Percentiles rank a stretch among this genome's conserved stretches.
These are phyloP conservation scores for Nitzschia sp. DNA, from an alignment of 108 stramenopile genomes.

Conservation along the genomic window DNA sequence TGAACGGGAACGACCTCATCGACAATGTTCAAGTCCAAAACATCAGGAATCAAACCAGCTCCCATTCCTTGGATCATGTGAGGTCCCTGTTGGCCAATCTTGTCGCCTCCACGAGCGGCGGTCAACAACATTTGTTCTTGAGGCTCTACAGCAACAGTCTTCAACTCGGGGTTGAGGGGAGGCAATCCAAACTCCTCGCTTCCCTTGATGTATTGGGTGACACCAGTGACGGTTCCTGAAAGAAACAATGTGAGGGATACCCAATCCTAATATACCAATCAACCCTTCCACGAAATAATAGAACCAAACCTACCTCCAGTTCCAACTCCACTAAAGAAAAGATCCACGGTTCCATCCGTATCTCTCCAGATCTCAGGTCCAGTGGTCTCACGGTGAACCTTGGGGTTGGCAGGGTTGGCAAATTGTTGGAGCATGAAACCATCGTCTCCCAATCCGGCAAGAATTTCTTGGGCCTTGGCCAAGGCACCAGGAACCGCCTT, in stretches of 20 bases:
- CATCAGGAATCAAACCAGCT: constrained; percentile 54
- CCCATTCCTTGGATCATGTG: constrained; percentile 77
- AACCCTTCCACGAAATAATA: no score
- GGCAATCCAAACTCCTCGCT: constrained; percentile 32
- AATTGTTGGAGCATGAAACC: constrained; percentile 76
- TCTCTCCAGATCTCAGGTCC: constrained; percentile 84
- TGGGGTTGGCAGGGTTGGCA: constrained; percentile 75
- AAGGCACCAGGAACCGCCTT: constrained; percentile 63
- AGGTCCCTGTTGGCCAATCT: constrained; percentile 55
- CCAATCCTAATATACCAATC: no score
- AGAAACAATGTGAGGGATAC: not conserved
- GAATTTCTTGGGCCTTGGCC: constrained; percentile 72
- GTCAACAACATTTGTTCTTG: constrained; percentile 59
- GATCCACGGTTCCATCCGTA: constrained; percentile 56
- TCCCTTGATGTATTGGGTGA: constrained; percentile 70
- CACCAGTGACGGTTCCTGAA: constrained; percentile 56
- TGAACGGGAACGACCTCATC: constrained; percentile 64
- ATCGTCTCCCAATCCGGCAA: constrained; percentile 44
- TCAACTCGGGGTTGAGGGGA: constrained; percentile 42
- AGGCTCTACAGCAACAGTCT: constrained; percentile 65
- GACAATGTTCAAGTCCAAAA: constrained; percentile 51
- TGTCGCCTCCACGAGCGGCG: constrained; percentile 49
- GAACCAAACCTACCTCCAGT: constrained; percentile 56
- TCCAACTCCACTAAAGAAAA: constrained; percentile 70
- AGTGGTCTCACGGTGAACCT: constrained; percentile 72